A percentile compares a stretch with the other conserved stretches of the same genome.
phyloP scores from a whole-genome alignment of 75 land plant genomes.

The Cupressus sempervirens region DNA sequence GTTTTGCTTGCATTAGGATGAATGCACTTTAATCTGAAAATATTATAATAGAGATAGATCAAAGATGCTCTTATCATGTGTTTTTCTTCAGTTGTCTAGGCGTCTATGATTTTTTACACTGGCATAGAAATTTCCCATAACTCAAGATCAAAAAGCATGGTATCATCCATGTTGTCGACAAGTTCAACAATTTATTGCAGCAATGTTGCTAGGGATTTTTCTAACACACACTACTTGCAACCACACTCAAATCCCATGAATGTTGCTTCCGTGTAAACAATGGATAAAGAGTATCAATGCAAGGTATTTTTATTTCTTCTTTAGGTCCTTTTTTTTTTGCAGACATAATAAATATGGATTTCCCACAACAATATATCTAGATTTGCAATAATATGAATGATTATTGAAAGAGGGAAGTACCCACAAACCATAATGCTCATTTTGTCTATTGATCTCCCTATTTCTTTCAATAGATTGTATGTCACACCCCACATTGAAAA shows the following conservation, averaged over 20 bases:
- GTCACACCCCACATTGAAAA: background rate
- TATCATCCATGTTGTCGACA: too few relatives aligned
- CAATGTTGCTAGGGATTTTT: background rate
- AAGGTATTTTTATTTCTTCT: constrained; percentile 18
- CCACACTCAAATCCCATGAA: constrained; percentile 8
- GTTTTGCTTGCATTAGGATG: background rate
- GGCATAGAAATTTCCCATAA: too few relatives aligned
- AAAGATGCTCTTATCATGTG: too few relatives aligned
- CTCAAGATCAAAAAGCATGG: too few relatives aligned
- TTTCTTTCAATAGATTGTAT: background rate
- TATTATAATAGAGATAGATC: too few relatives aligned
- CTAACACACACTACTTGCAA: constrained; percentile 8
- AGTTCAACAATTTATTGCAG: too few relatives aligned
- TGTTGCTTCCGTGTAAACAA: background rate
- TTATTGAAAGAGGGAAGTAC: constrained; percentile 15
- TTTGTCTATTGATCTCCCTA: background rate
- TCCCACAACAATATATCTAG: constrained; percentile 5
- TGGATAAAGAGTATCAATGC: constrained; percentile 3
- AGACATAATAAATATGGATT: constrained; percentile 15
- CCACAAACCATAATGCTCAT: constrained; percentile 9
- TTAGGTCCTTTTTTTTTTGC: background rate
- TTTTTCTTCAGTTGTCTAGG: too few relatives aligned
- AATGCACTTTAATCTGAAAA: background rate
- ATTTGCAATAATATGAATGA: constrained; percentile 14
- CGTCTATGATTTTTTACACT: too few relatives aligned